Conservation (phyloP, 202 grass and related monocot species). For the Setaria viridis region DNA sequence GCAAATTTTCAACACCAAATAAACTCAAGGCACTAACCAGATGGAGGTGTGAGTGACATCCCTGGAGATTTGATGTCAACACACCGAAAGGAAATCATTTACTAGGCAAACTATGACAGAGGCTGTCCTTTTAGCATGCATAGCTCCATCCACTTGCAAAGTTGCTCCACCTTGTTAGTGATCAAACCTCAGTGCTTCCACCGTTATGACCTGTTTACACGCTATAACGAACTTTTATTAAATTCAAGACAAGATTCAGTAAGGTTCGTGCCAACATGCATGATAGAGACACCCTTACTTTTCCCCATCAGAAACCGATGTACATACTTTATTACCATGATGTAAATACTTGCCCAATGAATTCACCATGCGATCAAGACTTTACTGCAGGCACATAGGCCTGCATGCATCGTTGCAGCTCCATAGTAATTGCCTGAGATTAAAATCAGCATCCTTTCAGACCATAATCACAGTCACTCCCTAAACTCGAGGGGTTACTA, state of each 20-base stretch:
- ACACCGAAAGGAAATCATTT: conserved; percentile 42
- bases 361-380: conserved; percentile 8
- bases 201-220: conserved; percentile 42
- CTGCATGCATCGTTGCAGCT: not conserved
- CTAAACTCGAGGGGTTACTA: not conserved
- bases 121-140: conserved; percentile 45
- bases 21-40: conserved; percentile 44
- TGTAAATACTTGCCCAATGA: not conserved
- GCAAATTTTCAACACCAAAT: conserved; percentile 57
- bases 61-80: conserved; percentile 53
- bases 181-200: conserved; percentile 48
- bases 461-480: not conserved
- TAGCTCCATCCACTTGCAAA: conserved; percentile 56
- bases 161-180: conserved; percentile 59
- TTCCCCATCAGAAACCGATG: conserved; percentile 4
- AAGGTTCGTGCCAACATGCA: conserved; percentile 39
- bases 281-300: conserved; percentile 24
- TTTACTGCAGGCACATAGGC: not conserved
- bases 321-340: conserved; percentile 1
- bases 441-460: conserved; percentile 6
- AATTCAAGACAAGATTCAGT: conserved; percentile 39
- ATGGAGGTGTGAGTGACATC: conserved; percentile 30
- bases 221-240: conserved; percentile 55
- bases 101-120: conserved; percentile 47
- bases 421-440: not conserved